Conservation (phyloP, 495 filamentous ascomycete genomes). For the Cryomyces antarcticus region DNA sequence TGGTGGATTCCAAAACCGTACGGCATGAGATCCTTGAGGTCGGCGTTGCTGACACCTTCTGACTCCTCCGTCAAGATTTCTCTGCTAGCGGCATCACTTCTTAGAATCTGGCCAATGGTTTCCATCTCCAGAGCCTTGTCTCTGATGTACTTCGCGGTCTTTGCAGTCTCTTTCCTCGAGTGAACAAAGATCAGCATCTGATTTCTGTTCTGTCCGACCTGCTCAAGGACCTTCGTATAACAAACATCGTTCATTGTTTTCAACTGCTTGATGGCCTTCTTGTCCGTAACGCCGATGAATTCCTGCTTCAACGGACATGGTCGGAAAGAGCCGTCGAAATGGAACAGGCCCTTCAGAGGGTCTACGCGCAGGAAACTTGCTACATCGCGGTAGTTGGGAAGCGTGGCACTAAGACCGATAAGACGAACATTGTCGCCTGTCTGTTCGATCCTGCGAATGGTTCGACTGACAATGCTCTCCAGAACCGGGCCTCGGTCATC, state of each 20-base stretch:
- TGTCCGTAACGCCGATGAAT: constrained; percentile 93
- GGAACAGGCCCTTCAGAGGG: constrained; percentile 65
- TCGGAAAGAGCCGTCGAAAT: constrained; percentile 87
- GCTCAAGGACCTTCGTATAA: constrained; percentile 93
- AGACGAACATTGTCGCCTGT: constrained; percentile 81
- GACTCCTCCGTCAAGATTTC: constrained; percentile 75
- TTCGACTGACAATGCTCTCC: constrained; percentile 90
- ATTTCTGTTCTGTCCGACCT: constrained; percentile 72
- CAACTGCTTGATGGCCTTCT: constrained; percentile 96
- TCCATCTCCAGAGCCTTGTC: constrained; percentile 93
- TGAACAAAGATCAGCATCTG: constrained; percentile 99
- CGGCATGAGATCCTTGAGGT: constrained; percentile 84
- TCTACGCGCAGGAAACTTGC: constrained; percentile 91
- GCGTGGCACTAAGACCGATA: constrained; percentile 79
- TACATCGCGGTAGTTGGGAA: constrained; percentile 94
- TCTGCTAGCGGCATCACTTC: constrained; percentile 78
- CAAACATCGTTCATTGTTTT: constrained; percentile 99
- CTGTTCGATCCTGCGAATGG: constrained; percentile 79
- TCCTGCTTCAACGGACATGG: constrained; percentile 90
- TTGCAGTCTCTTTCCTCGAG: constrained; percentile 92
- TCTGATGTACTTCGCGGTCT: constrained; percentile 85
- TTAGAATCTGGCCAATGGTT: constrained; percentile 87
- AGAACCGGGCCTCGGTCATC: constrained; percentile 94
- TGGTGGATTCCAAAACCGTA: constrained; percentile 98
- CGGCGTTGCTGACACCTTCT: constrained; percentile 60